Conservation (phyloP, 108 stramenopile genomes). For the Cyclostephanos invisitatus region DNA sequence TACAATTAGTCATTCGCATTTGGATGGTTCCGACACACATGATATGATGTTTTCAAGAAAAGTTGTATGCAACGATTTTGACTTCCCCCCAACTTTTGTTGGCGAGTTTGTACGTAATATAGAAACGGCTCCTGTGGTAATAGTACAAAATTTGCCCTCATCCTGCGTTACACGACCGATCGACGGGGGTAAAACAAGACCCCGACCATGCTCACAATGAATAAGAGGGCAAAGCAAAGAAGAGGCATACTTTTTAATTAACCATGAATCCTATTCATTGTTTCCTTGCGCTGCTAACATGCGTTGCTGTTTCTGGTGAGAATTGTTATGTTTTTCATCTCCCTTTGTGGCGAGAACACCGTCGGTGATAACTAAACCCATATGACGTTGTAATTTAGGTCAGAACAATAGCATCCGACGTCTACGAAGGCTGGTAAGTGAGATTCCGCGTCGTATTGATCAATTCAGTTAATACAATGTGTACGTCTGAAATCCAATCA, state of each 20-base stretch:
- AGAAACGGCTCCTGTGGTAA: neutral
- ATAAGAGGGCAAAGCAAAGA: neutral
- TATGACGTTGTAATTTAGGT: neutral
- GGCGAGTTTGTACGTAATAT: neutral
- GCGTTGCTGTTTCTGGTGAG: neutral
- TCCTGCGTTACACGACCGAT: too few species aligned
- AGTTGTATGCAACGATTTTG: too few species aligned
- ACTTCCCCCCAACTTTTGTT: neutral
- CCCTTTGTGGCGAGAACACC: neutral
- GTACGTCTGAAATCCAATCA: neutral
- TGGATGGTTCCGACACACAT: too few species aligned
- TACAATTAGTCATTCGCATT: too few species aligned
- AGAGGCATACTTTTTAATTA: neutral
- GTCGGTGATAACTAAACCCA: neutral
- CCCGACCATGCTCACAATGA: neutral
- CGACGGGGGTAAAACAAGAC: neutral
- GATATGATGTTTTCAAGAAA: too few species aligned
- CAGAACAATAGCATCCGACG: neutral
- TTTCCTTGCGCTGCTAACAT: constrained; percentile 7
- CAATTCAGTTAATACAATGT: neutral
- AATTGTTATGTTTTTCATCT: neutral
- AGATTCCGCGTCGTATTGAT: neutral
- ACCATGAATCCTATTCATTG: constrained; percentile 5
- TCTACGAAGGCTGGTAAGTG: neutral
- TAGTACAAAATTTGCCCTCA: too few species aligned